These are phyloP conservation scores for Dalbergia cultrata DNA, from an alignment of 306 rosid genomes.

Conservation along the genomic window DNA sequence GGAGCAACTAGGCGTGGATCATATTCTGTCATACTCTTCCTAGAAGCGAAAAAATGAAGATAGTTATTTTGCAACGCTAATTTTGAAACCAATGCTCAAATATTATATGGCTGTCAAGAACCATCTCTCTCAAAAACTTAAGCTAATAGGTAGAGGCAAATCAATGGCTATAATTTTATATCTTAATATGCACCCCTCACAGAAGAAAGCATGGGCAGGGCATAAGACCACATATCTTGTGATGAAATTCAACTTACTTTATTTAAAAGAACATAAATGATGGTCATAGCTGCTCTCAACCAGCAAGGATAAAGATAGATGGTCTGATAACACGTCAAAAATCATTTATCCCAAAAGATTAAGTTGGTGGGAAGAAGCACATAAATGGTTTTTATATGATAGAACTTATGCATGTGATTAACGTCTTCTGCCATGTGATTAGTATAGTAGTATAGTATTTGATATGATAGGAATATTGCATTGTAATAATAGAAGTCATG, in stretches of 20 bases:
- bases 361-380: neutral
- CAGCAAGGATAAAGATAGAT: neutral
- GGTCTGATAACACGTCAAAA: neutral
- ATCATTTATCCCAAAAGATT: neutral
- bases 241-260: neutral
- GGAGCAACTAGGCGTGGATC: slow-evolving; percentile 97
- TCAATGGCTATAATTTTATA: neutral
- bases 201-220: neutral
- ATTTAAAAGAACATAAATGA: neutral
- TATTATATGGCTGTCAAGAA: neutral
- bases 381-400: too few relatives aligned
- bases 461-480: neutral
- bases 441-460: neutral
- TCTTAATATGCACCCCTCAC: neutral
- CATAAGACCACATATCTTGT: neutral
- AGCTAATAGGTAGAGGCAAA: neutral
- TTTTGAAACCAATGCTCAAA: too few relatives aligned
- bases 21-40: slow-evolving; percentile 90
- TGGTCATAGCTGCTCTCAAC: too few relatives aligned
- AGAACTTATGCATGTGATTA: neutral
- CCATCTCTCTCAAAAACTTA: neutral
- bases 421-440: too few relatives aligned
- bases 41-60: slow-evolving; percentile 47
- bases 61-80: slow-evolving; percentile 3
- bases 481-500: neutral